Conservation (phyloP, 495 filamentous ascomycete genomes). For the Neurospora sublineolata region DNA sequence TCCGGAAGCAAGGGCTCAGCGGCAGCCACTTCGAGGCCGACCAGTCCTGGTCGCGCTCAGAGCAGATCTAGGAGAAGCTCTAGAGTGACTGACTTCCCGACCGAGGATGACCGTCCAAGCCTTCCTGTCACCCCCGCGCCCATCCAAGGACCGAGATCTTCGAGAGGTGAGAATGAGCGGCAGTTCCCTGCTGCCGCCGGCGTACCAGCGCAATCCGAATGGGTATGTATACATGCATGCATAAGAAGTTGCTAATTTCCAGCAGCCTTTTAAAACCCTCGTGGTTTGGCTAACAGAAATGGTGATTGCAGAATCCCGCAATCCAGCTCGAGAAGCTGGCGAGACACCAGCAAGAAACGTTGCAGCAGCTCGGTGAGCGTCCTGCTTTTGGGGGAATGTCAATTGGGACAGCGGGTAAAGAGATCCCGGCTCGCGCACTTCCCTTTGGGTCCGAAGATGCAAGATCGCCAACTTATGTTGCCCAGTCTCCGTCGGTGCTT, state of each 20-base stretch:
- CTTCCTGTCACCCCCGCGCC: slow-evolving; percentile 87
- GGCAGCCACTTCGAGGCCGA: slow-evolving; percentile 6
- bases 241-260: slow-evolving; percentile 31
- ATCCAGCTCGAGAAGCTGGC: slow-evolving; percentile 58
- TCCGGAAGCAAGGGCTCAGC: slow-evolving; percentile 47
- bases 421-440: slow-evolving; percentile 31
- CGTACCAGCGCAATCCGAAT: slow-evolving; percentile 73
- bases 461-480: slow-evolving; percentile 35
- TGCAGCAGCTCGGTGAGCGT: slow-evolving; percentile 27
- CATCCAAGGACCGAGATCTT: slow-evolving; percentile 35
- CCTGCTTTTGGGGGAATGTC: slow-evolving; percentile 12
- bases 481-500: slow-evolving; percentile 24
- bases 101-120: slow-evolving; percentile 69
- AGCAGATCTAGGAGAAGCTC: slow-evolving; percentile 36
- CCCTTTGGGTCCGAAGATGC: slow-evolving; percentile 39
- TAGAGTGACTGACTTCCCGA: slow-evolving; percentile 77
- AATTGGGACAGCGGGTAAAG: slow-evolving; percentile 9
- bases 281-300: slow-evolving; percentile 45
- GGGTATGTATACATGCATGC: slow-evolving; percentile 61
- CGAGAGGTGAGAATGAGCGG: slow-evolving; percentile 34
- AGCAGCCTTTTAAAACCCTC: slow-evolving; percentile 40
- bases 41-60: slow-evolving; percentile 1
- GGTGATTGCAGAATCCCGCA: slow-evolving; percentile 52
- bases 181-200: slow-evolving; percentile 63
- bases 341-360: slow-evolving; percentile 47